These are phyloP conservation scores for Chloris gayana DNA, from an alignment of 176 grass and related monocot species.

Conservation along the genomic window DNA sequence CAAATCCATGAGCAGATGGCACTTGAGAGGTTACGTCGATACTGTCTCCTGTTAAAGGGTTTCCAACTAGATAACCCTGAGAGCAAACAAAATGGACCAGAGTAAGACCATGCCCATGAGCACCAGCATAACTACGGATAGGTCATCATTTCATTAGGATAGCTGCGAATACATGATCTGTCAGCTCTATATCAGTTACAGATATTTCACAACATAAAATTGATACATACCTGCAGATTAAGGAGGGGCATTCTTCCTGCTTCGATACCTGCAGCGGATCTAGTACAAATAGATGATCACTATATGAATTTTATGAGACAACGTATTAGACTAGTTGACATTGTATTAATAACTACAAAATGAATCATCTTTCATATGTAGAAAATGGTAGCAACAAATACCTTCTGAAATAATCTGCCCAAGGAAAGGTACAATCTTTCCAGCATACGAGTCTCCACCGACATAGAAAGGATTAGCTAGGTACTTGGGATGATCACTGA, in stretches of 20 bases:
- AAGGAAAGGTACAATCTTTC: conserved; percentile 48
- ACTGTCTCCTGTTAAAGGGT: conserved; percentile 32
- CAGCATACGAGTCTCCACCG: conserved; percentile 57
- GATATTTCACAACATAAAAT: not conserved
- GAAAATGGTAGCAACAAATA: not conserved
- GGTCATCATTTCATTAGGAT: no score
- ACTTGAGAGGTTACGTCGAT: conserved; percentile 31
- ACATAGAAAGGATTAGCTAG: conserved; percentile 58
- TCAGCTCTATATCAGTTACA: no score
- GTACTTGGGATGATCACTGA: conserved; percentile 46
- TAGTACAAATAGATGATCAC: not conserved
- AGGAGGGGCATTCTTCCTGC: not conserved
- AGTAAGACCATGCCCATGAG: no score
- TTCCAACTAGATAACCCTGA: conserved; percentile 59
- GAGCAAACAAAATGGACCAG: no score
- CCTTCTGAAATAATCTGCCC: conserved; percentile 57
- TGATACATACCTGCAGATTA: conserved; percentile 38
- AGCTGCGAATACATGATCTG: not conserved
- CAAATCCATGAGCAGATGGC: conserved; percentile 52
- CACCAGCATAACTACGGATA: no score
- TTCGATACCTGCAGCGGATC: conserved; percentile 31
- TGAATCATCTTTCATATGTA: not conserved
- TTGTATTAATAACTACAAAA: not conserved
- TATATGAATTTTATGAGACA: not conserved
- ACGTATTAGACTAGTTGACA: not conserved